A percentile compares a stretch with the other conserved stretches of the same genome.
phyloP scores from a whole-genome alignment of 108 stramenopile genomes.

The Cyclotella sp. region DNA sequence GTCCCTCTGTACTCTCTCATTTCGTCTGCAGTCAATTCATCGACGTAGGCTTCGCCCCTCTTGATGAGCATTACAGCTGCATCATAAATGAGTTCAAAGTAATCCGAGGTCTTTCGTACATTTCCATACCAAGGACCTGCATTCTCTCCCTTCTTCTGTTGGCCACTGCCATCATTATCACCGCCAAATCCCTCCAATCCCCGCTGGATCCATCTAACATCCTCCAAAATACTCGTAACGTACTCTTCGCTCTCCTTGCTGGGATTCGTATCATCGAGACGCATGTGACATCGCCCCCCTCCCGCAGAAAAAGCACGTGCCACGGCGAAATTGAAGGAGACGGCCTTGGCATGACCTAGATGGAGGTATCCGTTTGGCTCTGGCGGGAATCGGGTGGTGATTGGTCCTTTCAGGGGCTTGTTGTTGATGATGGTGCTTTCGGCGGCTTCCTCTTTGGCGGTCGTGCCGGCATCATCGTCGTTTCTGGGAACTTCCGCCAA shows the following conservation, averaged over 20 bases:
- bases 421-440: neutral
- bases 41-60: conserved; percentile 87
- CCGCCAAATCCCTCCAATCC: conserved; percentile 52
- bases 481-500: conserved; percentile 42
- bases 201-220: conserved; percentile 87
- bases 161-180: no score
- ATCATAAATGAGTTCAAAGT: conserved; percentile 86
- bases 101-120: conserved; percentile 83
- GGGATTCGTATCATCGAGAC: conserved; percentile 95
- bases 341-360: conserved; percentile 98
- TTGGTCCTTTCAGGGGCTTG: conserved; percentile 30
- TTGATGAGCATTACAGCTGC: conserved; percentile 81
- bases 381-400: conserved; percentile 96
- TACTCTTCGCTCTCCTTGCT: conserved; percentile 88
- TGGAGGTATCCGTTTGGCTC: conserved; percentile 99
- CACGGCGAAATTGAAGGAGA: conserved; percentile 88
- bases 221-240: conserved; percentile 86
- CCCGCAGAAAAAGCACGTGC: conserved; percentile 71
- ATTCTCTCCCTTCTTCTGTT: neutral
- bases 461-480: neutral
- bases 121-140: conserved; percentile 74
- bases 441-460: conserved; percentile 8
- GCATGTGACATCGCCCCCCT: conserved; percentile 81
- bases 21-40: conserved; percentile 82
- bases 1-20: conserved; percentile 92